A percentile compares a stretch with the other conserved stretches of the same genome.
phyloP scores from a whole-genome alignment of 2,329 filamentous ascomycete genomes.

The Pyrenochaeta sp. region DNA sequence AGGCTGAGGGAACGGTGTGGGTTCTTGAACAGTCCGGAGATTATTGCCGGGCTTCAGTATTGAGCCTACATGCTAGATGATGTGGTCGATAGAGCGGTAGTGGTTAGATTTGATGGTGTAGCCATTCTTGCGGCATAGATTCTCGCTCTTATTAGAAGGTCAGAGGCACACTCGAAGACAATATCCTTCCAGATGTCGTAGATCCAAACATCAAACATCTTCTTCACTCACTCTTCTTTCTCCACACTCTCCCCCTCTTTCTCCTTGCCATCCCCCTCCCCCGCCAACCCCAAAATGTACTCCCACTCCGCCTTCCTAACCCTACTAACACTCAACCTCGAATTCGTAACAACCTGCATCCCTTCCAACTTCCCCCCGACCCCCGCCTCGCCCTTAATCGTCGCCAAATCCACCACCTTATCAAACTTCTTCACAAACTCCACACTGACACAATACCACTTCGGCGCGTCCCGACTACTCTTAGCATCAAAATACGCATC shows the following conservation, averaged over 20 bases:
- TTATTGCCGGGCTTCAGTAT: constrained; percentile 51
- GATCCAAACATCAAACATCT: too few relatives aligned
- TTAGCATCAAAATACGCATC: constrained; percentile 86
- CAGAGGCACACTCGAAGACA: too few relatives aligned
- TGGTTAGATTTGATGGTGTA: too few relatives aligned
- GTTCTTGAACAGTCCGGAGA: constrained; percentile 55
- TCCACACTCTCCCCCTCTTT: constrained; percentile 1
- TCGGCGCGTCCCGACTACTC: constrained; percentile 72
- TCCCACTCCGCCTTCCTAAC: constrained; percentile 72
- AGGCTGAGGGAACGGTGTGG: constrained; percentile 57
- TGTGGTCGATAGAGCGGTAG: not conserved
- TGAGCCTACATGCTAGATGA: constrained; percentile 12
- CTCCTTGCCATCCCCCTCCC: constrained; percentile 11
- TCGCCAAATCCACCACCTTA: constrained; percentile 72
- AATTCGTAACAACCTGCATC: constrained; percentile 85
- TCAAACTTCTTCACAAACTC: constrained; percentile 84
- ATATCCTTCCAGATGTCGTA: too few relatives aligned
- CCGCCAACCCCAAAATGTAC: constrained; percentile 63
- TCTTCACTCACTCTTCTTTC: not conserved
- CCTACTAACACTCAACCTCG: constrained; percentile 80
- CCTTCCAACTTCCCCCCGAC: constrained; percentile 67
- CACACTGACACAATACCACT: constrained; percentile 91
- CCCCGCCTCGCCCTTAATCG: constrained; percentile 70
- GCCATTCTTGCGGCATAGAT: too few relatives aligned
- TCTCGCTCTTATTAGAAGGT: too few relatives aligned